Percentiles rank a stretch among this genome's conserved stretches.
phyloP scores from a whole-genome alignment of 352 stramenopile species.

The Pythium dissotocum region DNA sequence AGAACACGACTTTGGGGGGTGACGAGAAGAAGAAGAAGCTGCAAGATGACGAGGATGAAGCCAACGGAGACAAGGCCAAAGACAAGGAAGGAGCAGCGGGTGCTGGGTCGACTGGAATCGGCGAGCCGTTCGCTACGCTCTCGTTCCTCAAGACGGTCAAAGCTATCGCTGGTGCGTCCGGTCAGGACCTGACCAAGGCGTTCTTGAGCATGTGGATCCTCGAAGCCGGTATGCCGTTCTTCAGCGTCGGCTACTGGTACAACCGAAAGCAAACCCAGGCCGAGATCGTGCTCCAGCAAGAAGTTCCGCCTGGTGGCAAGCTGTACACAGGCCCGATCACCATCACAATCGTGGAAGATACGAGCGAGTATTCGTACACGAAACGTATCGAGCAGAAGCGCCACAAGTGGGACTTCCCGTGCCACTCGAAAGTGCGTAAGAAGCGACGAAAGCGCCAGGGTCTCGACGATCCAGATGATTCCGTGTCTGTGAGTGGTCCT shows the following conservation, averaged over 20 bases:
- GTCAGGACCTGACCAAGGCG: slow-evolving; percentile 77
- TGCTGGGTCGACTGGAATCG: slow-evolving; percentile 7
- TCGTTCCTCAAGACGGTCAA: slow-evolving; percentile 85
- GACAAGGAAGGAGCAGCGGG: slow-evolving; percentile 20
- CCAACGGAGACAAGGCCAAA: slow-evolving; percentile 25
- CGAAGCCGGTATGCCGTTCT: slow-evolving; percentile 81
- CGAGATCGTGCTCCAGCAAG: slow-evolving; percentile 83
- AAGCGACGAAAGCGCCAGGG: slow-evolving; percentile 83
- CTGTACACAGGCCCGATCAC: slow-evolving; percentile 79
- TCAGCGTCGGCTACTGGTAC: slow-evolving; percentile 88
- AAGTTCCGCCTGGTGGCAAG: slow-evolving; percentile 77
- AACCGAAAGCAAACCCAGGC: slow-evolving; percentile 87
- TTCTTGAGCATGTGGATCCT: slow-evolving; percentile 85
- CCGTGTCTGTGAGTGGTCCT: slow-evolving; percentile 68
- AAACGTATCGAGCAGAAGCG: slow-evolving; percentile 84
- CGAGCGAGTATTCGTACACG: slow-evolving; percentile 77
- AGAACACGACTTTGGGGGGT: slow-evolving; percentile 22
- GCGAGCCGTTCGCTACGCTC: slow-evolving; percentile 69
- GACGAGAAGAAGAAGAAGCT: slow-evolving; percentile 42
- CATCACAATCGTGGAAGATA: slow-evolving; percentile 87
- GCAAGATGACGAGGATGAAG: slow-evolving; percentile 36
- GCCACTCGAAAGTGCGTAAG: slow-evolving; percentile 86
- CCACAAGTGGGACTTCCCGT: slow-evolving; percentile 87
- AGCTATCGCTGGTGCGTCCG: slow-evolving; percentile 67
- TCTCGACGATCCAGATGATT: slow-evolving; percentile 77